Evolutionary conservation across 2,329 filamentous ascomycete species (phyloP).

Genomic region (Ascochyta koolunga): DNA sequence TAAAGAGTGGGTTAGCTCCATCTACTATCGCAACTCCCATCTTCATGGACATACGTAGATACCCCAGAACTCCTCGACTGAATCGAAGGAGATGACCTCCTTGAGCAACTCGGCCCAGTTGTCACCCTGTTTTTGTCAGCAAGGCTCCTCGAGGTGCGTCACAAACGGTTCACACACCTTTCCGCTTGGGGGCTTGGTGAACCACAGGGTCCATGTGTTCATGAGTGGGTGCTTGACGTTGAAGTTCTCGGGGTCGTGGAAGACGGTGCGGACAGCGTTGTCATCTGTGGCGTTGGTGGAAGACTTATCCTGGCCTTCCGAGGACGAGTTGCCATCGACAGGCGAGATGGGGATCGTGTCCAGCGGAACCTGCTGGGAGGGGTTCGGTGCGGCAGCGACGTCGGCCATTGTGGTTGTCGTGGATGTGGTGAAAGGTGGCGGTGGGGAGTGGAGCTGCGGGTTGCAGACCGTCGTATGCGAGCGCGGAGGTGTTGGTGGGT

Average conservation of each 20-base stretch:
- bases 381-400: slow-evolving; percentile 46
- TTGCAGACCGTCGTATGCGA: slow-evolving; percentile 20
- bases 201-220: slow-evolving; percentile 99
- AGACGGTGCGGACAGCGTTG: slow-evolving; percentile 82
- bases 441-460: slow-evolving; percentile 10
- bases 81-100: slow-evolving; percentile 98
- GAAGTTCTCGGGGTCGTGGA: slow-evolving; percentile 98
- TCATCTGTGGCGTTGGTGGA: slow-evolving; percentile 51
- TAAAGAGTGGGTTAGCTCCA: slow-evolving; percentile 50
- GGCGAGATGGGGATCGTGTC: slow-evolving; percentile 64
- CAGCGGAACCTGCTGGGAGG: slow-evolving; percentile 58
- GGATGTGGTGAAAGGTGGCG: slow-evolving; percentile 2
- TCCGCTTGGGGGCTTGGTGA: slow-evolving; percentile 95
- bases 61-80: slow-evolving; percentile 99
- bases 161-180: slow-evolving; percentile 66
- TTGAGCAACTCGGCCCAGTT: slow-evolving; percentile 99
- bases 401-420: slow-evolving; percentile 41
- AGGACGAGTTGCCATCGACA: slow-evolving; percentile 52
- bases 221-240: slow-evolving; percentile 98
- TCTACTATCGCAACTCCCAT: background rate
- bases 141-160: background rate
- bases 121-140: slow-evolving; percentile 69
- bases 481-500: slow-evolving; percentile 24
- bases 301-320: slow-evolving; percentile 47
- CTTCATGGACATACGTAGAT: slow-evolving; percentile 77